phyloP scores from a whole-genome alignment of 1,284 basidiomycete species.

The Austroboletus niveus region DNA sequence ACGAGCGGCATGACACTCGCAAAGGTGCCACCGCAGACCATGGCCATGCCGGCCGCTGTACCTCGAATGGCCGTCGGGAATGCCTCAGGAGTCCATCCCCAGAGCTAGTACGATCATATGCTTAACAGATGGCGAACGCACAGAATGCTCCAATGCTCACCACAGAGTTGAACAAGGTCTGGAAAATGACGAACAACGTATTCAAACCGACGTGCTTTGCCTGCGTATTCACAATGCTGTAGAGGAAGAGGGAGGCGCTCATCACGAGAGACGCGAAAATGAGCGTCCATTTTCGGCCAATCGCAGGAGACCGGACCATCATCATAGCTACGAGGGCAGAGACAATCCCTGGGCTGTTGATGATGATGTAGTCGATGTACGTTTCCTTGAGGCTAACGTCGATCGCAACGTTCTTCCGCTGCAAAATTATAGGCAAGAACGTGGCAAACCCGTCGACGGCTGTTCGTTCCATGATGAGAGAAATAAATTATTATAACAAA shows the following conservation, averaged over 20 bases:
- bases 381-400: constrained; percentile 10
- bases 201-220: constrained; percentile 16
- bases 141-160: background rate
- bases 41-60: constrained; percentile 13
- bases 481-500: background rate
- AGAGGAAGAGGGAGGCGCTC: constrained; percentile 12
- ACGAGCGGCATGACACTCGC: constrained; percentile 7
- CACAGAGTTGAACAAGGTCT: background rate
- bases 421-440: constrained; percentile 18
- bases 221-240: constrained; percentile 14
- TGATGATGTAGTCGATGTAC: constrained; percentile 15
- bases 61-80: constrained; percentile 17
- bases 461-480: background rate
- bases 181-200: constrained; percentile 13
- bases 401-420: constrained; percentile 18
- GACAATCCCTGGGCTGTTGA: constrained; percentile 9
- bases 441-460: background rate
- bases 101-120: constrained; percentile 5
- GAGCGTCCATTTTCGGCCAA: constrained; percentile 21
- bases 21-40: constrained; percentile 2
- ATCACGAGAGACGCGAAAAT: constrained; percentile 13
- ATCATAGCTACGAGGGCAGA: constrained; percentile 8
- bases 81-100: constrained; percentile 20
- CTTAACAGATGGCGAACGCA: constrained; percentile 3
- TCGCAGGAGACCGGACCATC: constrained; percentile 12